Evolutionary conservation across 2,329 filamentous ascomycete species (phyloP).

Genomic region (Verruconis gallopava): DNA sequence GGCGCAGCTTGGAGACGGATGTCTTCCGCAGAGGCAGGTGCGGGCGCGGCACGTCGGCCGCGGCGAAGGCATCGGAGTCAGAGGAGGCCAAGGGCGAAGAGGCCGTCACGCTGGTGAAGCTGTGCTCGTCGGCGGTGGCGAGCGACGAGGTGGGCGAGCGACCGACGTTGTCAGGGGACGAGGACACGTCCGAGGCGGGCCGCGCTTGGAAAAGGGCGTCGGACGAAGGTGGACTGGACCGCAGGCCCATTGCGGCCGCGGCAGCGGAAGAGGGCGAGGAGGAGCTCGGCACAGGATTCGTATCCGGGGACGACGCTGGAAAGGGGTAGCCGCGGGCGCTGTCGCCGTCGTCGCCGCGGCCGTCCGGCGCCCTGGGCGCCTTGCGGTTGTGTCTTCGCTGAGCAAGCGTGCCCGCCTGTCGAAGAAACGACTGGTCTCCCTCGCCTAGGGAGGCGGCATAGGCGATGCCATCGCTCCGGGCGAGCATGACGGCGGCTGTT

Average conservation of each 20-base stretch:
- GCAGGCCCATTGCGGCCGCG: neutral
- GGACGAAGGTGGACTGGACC: neutral
- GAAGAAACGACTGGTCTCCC: neutral
- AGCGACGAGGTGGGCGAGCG: conserved; percentile 3
- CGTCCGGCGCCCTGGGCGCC: neutral
- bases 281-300: no score
- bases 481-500: no score
- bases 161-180: neutral
- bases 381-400: conserved; percentile 4
- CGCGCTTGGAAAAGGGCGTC: neutral
- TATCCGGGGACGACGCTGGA: no score
- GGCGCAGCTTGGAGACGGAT: conserved; percentile 6
- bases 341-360: neutral
- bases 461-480: no score
- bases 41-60: neutral
- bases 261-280: neutral
- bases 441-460: conserved; percentile 2
- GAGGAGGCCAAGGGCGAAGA: no score
- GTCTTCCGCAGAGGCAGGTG: conserved; percentile 8
- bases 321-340: neutral
- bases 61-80: conserved; percentile 2
- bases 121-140: neutral
- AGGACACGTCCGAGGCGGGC: neutral
- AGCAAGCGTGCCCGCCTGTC: neutral
- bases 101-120: neutral